Evolutionary conservation across 805 yeast species (phyloP), one percentile per base, ranked within the genome.

Genomic region (Kregervanrija fluxuum): DNA sequence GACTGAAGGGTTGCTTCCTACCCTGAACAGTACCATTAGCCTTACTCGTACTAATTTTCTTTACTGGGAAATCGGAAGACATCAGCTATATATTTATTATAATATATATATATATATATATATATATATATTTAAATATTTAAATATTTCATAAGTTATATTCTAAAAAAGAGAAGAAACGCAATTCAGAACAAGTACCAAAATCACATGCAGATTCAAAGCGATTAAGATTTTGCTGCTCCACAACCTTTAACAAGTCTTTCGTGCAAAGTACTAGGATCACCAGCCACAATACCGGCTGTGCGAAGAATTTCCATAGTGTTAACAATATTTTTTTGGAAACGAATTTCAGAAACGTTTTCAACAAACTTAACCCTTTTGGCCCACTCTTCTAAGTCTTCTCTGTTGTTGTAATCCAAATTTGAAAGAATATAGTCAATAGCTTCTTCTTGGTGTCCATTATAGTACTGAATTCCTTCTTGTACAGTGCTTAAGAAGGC

Each of bases 371-470:
- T 55, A 8, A 89, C 96, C 0, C 95, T 85, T 52, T 81, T 73
- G 48, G 83, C 68, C 97, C 97, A 89, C 48, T 77, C 83, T 17
- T 69, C 63, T 8, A 95, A 95, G 61, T 89, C 96, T 40, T 74
- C 85, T 2, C 46, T 32, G 43, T 72, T 71, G 0, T 85, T 64
- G 66, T 89, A 89, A 62, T 86, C 95, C 50, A 90, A 70, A 52
- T 85, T 76, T 3, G 70, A 65, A 28, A 76, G 67, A 45, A 90
- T 89, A 58, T 74, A 79, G 37, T 72, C 68, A 8, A 82, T 70
- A 0, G 90, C 82, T 58, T 83, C 88, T 1, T 80, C 82, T 16
- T 67, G 66, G 57, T 89, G 68, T 0, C 52, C 56, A 34, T 72
- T 66, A 69, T 85, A 89, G 62, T 85, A 79, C 2, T 59, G 67